Conservation (phyloP, 2,329 filamentous ascomycete species). For the Phaeophleospora eucalypticola region DNA sequence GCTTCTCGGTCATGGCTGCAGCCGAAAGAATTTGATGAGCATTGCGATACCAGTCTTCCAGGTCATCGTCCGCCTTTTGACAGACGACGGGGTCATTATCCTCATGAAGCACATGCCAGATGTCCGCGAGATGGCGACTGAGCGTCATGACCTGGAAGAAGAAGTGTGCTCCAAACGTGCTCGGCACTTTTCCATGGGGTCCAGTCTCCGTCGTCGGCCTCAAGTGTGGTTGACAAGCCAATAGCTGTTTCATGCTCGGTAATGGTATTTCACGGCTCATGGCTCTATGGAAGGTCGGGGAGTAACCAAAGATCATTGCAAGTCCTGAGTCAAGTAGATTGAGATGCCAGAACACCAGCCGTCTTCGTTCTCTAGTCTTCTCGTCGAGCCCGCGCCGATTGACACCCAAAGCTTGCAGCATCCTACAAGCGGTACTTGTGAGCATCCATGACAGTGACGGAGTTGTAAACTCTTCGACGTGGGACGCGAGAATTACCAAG, state of each 20-base stretch:
- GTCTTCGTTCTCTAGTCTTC: slow-evolving; percentile 15
- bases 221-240: slow-evolving; percentile 13
- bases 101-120: slow-evolving; percentile 17
- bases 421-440: slow-evolving; percentile 21
- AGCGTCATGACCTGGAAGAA: slow-evolving; percentile 16
- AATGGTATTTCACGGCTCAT: slow-evolving; percentile 16
- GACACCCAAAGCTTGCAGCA: slow-evolving; percentile 23
- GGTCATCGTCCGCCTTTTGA: slow-evolving; percentile 3
- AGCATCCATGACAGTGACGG: slow-evolving; percentile 26
- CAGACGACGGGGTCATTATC: slow-evolving; percentile 4
- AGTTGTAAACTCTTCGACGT: slow-evolving; percentile 24
- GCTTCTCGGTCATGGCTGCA: slow-evolving; percentile 16
- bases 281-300: slow-evolving; percentile 20
- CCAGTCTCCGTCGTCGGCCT: background rate
- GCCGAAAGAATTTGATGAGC: slow-evolving; percentile 20
- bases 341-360: slow-evolving; percentile 23
- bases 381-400: slow-evolving; percentile 15
- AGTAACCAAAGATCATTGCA: slow-evolving; percentile 20
- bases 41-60: slow-evolving; percentile 18
- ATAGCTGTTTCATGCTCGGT: slow-evolving; percentile 18
- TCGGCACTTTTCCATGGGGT: background rate
- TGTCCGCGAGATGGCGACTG: slow-evolving; percentile 14
- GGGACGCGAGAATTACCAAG: slow-evolving; percentile 18
- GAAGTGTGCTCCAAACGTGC: slow-evolving; percentile 22
- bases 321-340: slow-evolving; percentile 23